Evolutionary conservation across 176 grass and related monocot genomes (phyloP), one percentile per base, ranked within the genome.

Genomic region (Musa troglodytarum): DNA sequence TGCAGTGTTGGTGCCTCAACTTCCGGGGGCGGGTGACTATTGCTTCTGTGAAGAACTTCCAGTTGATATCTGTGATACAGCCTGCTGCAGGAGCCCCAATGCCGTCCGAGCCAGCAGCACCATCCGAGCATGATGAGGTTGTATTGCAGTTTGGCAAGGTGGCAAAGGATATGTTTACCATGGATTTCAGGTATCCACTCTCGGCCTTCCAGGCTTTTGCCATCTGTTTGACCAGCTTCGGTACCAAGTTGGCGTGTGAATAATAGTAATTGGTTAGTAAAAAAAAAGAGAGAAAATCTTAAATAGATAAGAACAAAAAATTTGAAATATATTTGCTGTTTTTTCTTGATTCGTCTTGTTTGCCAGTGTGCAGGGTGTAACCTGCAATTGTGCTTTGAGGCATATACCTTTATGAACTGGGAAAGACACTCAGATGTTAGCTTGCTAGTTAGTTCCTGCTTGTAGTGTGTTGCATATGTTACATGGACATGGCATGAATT

Each of bases 1-100:
- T 99, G 66, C 96, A 99, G 61, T 99, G 96, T 67, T 99, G 96
- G 96, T 99, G 96, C 82, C 84, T 99, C 53, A 99, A 99, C 78
- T 99, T 99, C 76, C 86, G 96, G 11, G 96, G 96, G 50, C 85
- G 91, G 23, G 96, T 99, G 67, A 99, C 96, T 29, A 85, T 92
- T 59, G 91, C 96, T 24, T 95, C 91, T 0, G 96, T 99, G 11
- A 99, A 99, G 85, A 99, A 99, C 16, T 99, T 99, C 82, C 96
- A 99, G 88, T 87, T 99, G 34, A 91, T 92, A 16, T 91, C 90
- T 0, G 82, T 90, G 11, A 21, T 78, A 16, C 86, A 85, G 9
- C 78, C 86, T 63, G 69, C 86, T 1, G 83, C 82, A 0, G 88
- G 83, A 9, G 82, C 82, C 20, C 87, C 87, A 55, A 84, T 83